Evolutionary conservation across 805 yeast species (phyloP), one percentile per base, ranked within the genome.

Genomic region (Priceomyces fermenticarens): DNA sequence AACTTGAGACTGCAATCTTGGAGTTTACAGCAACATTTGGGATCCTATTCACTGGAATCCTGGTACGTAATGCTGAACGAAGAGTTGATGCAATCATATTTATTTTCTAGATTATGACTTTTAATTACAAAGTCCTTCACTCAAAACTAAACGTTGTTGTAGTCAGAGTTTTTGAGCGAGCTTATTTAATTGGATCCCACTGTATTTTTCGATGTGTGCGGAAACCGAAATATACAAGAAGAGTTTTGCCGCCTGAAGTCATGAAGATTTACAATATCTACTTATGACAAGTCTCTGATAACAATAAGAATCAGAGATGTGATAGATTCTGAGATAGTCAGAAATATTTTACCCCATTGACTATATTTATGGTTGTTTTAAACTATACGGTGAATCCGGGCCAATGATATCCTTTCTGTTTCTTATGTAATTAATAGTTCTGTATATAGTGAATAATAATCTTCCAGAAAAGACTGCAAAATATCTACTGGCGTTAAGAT

Each of bases 61-160:
- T 62, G 37, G 66, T 52, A 55, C 68, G 69, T 47, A 68, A 57
- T 48, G 69, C 65, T 43, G 70, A 60, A 65, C 75, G 74, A 54
- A 69, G 48, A 41, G 69, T 48, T 30, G 71, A 53, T 43, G 72
- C 50, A 45, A 68, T 51, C 74, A 69, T 70, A 41, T 42, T 20
- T 20, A 20, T 20, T 20, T 20, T 43, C 14, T 14, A 25, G 27
- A 25, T 16, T 16, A 10, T 35, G 17, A 20, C 30, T 25, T 25
- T 12, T 14, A 5, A 20, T 35, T 28, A 9, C n/a, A 17, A 17
- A 11, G 35, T 17, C 13, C 10, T 32, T 11, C 14, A 17, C 35
- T 10, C 10, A 17, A 26, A 11, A 14, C 35, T 8, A 32, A 32
- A 11, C n/a, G n/a, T n/a, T n/a, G 27, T 26, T 32, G 9, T 32